Base-by-base conservation (phyloP, 2,329 filamentous ascomycete species). In the Neonectria ditissima region DNA sequence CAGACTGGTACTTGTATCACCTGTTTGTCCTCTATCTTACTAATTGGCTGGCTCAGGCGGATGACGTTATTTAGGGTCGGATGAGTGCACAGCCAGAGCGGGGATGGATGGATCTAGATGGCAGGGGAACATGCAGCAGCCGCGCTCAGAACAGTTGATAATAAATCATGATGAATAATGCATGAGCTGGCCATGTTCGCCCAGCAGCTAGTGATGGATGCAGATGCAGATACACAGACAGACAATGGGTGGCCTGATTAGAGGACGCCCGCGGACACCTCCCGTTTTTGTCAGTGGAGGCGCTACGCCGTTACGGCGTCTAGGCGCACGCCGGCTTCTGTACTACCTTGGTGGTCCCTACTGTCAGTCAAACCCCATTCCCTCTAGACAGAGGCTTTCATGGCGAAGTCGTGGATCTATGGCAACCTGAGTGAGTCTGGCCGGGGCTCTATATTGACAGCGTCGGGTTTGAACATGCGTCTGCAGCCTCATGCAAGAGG, bases 211-310 rank as follows among this genome's bases (percentile, higher is more conserved):
- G 32, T 16, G 14, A 37, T n/a, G n/a, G n/a, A n/a, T n/a, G n/a
- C n/a, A n/a, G n/a, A n/a, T 14, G 16, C 28, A 2, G 13, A 24
- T 10, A 16, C 11, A 16, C 43, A 20, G 20, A 26, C 16, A 18
- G 16, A 9, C 14, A 18, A 5, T 13, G 24, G 16, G 8, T 13
- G 24, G 16, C 44, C 26, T 6, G 26, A 30, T 48, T 48, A 9
- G 41, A 56, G 14, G 16, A 50, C 26, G 11, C 18, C 16, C 60
- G 60, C 60, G 60, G 55, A 63, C 30, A 63, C 60, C 34, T 63
- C 34, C 59, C 50, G 7, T 16, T 59, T 63, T 59, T n/a, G 26
- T 10, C 20, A 18, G 2, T 50, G 34, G 44, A 26, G 20, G 16
- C 30, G 6, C 50, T 18, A 32, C 39, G n/a, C 34, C 8, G 22